Base-by-base conservation (phyloP, 2,329 filamentous ascomycete genomes). In the Uncinocarpus reesii region DNA sequence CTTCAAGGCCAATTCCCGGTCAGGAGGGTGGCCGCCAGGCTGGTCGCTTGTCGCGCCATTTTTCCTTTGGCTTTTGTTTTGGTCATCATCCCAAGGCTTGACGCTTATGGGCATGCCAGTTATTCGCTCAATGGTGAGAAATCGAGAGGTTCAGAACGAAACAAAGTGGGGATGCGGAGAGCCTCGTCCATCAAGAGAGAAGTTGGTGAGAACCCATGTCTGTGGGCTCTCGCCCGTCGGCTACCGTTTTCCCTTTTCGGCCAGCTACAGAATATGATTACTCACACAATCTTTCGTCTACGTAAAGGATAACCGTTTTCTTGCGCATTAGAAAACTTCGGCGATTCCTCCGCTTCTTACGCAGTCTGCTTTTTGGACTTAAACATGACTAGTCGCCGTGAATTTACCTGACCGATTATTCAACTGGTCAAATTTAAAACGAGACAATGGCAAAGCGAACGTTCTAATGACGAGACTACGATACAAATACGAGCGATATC, bases 1-100 rank as follows among this genome's bases (percentile, higher is more conserved):
- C 75, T 98, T 44, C 90, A 95, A 86, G 96, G 92, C 79, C 71
- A 71, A 73, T 78, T 79, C 89, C 81, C 83, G 76, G 84, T 86
- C 84, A 88, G 81, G 83, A 84, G 78, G 83, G 81, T 69, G 77
- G 77, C 65, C 74, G 72, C 69, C 62, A 62, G 56, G 65, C 66
- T 60, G 64, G 64, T 55, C 62, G 63, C 55, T 62, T 65, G 56
- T 60, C 67, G 50, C 65, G 66, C 54, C 63, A 64, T 42, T 57
- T 63, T 49, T 68, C 65, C 52, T n/a, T n/a, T n/a, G n/a, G n/a
- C 59, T 64, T 47, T 60, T 21, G 15, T 21, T 61, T 54, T 57
- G 58, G 52, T 58, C 50, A 48, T 34, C 59, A 63, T 67, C 70
- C 62, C 70, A 69, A 68, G 70, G 70, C 72, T 71, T 74, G 69